A percentile compares a stretch with the other conserved stretches of the same genome.
phyloP scores from a whole-genome alignment of 371 early-diverging fungal genomes.

The Actinomortierella wolfii region DNA sequence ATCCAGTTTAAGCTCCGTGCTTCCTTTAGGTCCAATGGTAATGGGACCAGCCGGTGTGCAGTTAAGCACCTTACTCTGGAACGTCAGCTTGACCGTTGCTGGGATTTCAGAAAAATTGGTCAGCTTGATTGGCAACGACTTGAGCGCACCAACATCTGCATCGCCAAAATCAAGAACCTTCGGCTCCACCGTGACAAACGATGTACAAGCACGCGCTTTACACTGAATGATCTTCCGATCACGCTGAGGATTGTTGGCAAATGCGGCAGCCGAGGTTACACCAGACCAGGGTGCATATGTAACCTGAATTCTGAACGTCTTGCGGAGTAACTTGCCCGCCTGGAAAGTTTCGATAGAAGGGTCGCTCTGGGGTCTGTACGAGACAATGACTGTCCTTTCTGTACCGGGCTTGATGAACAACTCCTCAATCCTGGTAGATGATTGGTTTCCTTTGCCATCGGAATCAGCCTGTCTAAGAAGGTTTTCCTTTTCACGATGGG shows the following conservation, averaged over 20 bases:
- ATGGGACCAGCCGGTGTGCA: conserved; percentile 79
- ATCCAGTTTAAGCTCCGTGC: conserved; percentile 88
- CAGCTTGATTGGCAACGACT: conserved; percentile 82
- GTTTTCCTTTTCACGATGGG: conserved; percentile 29
- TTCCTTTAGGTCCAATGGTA: conserved; percentile 80
- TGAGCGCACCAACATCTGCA: conserved; percentile 92
- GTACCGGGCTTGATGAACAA: conserved; percentile 84
- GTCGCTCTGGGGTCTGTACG: conserved; percentile 76
- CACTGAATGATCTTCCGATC: conserved; percentile 91
- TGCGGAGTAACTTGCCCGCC: conserved; percentile 76
- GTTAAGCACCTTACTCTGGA: conserved; percentile 92
- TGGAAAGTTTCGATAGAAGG: conserved; percentile 61
- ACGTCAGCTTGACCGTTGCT: conserved; percentile 84
- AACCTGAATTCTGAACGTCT: conserved; percentile 81
- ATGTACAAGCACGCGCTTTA: conserved; percentile 90
- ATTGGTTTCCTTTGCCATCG: conserved; percentile 50
- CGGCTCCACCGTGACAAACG: conserved; percentile 88
- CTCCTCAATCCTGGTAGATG: conserved; percentile 82
- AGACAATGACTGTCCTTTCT: conserved; percentile 83
- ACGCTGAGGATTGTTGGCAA: conserved; percentile 55
- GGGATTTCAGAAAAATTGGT: conserved; percentile 88
- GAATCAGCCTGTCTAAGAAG: conserved; percentile 27
- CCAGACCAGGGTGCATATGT: conserved; percentile 61
- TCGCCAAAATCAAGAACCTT: conserved; percentile 90
- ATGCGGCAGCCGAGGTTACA: conserved; percentile 20